Evolutionary conservation across 352 stramenopile genomes (phyloP).

Genomic region (Phytopythium montanum): DNA sequence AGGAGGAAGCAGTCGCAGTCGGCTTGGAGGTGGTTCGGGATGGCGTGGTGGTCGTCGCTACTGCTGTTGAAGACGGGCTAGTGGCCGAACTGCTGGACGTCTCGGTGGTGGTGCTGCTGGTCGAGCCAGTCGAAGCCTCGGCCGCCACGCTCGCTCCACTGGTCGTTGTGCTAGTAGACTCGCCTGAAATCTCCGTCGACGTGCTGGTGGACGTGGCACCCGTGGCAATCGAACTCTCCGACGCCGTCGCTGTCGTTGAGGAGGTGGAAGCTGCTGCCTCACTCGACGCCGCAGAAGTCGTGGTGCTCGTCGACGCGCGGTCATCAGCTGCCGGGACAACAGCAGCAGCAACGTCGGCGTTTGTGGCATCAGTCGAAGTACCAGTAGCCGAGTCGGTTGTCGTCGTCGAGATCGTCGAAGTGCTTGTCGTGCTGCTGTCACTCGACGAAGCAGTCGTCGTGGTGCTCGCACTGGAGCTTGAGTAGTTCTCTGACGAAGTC

Average conservation of each 20-base stretch:
- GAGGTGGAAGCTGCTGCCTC: background rate
- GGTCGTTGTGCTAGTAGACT: background rate
- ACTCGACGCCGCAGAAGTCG: background rate
- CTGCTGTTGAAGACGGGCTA: background rate
- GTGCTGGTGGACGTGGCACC: background rate
- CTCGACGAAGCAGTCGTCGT: slow-evolving; percentile 7
- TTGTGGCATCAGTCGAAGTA: background rate
- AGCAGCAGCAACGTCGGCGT: slow-evolving; percentile 1
- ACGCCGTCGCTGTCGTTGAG: background rate
- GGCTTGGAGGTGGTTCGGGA: slow-evolving; percentile 12
- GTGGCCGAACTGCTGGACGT: background rate
- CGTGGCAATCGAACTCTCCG: background rate
- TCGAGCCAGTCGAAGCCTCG: background rate
- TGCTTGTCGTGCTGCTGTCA: slow-evolving; percentile 1
- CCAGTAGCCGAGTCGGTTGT: background rate
- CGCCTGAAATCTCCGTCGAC: no score
- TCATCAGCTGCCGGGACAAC: background rate
- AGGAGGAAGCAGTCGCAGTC: slow-evolving; percentile 6
- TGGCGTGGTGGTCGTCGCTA: slow-evolving; percentile 6
- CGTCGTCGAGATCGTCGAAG: background rate
- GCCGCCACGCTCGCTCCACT: background rate
- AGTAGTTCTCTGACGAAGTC: slow-evolving; percentile 7
- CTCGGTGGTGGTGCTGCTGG: background rate
- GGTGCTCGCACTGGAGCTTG: slow-evolving; percentile 6
- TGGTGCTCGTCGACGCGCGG: background rate